These are phyloP conservation scores for Globisporangium emineosum DNA, from an alignment of 352 stramenopile genomes.

Conservation along the genomic window DNA sequence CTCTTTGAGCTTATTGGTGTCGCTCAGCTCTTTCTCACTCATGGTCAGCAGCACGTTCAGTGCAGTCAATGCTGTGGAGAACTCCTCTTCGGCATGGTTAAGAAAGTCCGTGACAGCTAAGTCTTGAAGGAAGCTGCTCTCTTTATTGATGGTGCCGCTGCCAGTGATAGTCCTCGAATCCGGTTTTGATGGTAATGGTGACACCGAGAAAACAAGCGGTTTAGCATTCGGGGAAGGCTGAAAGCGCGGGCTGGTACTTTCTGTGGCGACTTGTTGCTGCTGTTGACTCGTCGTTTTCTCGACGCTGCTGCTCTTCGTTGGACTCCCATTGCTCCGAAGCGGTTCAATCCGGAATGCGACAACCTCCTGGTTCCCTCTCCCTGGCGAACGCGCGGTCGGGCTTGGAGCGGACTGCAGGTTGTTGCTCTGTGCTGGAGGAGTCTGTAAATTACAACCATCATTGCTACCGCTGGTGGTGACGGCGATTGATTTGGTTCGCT, in stretches of 20 bases:
- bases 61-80: conserved; percentile 72
- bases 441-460: not conserved
- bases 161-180: conserved; percentile 1
- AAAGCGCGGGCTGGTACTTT: not conserved
- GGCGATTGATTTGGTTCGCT: conserved; percentile 8
- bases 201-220: not conserved
- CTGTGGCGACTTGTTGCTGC: not conserved
- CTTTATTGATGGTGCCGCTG: conserved; percentile 23
- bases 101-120: conserved; percentile 70
- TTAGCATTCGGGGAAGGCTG: not conserved
- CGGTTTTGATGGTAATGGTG: not conserved
- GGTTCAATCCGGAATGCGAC: conserved; percentile 23
- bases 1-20: conserved; percentile 55
- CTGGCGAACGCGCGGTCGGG: not conserved
- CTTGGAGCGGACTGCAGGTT: not conserved
- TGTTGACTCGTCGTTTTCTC: conserved; percentile 2
- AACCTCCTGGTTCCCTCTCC: conserved; percentile 10
- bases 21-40: conserved; percentile 48
- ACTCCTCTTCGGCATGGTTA: conserved; percentile 68
- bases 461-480: not conserved
- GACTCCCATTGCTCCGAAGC: conserved; percentile 6
- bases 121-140: conserved; percentile 57
- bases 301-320: conserved; percentile 2
- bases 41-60: conserved; percentile 73
- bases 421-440: not conserved